Conservation (phyloP, 2,329 filamentous ascomycete species). For the Aquanectria penicillioides region DNA sequence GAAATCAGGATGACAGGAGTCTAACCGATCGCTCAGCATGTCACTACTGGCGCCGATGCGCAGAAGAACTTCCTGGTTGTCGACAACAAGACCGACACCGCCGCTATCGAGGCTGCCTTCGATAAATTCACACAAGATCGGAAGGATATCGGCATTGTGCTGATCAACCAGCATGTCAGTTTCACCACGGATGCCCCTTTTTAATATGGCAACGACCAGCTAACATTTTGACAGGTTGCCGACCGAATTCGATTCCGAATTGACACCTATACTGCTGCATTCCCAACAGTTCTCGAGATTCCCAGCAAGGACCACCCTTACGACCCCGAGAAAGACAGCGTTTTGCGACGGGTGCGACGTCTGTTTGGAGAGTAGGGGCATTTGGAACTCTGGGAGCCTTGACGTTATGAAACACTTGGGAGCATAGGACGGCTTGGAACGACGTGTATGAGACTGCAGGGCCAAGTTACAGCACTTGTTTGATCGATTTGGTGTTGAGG, state of each 20-base stretch:
- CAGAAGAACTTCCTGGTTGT: constrained; percentile 99
- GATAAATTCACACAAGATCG: constrained; percentile 87
- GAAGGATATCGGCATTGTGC: constrained; percentile 95
- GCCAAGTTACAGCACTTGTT: constrained; percentile 3
- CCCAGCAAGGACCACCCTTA: constrained; percentile 99
- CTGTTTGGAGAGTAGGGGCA: constrained; percentile 71
- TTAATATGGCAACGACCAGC: not conserved
- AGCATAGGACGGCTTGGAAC: not conserved
- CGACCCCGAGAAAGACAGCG: constrained; percentile 98
- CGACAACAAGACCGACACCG: constrained; percentile 89
- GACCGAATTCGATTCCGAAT: constrained; percentile 92
- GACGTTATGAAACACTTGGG: constrained; percentile 16
- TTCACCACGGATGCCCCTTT: not conserved
- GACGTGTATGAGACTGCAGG: not conserved
- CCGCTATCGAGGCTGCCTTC: constrained; percentile 89
- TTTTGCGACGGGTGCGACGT: constrained; percentile 83
- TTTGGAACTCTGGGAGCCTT: not conserved
- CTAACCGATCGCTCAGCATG: constrained; percentile 70
- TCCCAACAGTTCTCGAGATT: constrained; percentile 96
- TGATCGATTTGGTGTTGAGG: constrained; percentile 17
- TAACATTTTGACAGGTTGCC: constrained; percentile 72
- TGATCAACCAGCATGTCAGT: constrained; percentile 97
- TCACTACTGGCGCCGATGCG: constrained; percentile 85
- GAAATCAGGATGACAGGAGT: not conserved
- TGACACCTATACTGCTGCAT: constrained; percentile 92